phyloP scores from a whole-genome alignment of 1,284 basidiomycete genomes.

The Phellopilus nigrolimitatus region DNA sequence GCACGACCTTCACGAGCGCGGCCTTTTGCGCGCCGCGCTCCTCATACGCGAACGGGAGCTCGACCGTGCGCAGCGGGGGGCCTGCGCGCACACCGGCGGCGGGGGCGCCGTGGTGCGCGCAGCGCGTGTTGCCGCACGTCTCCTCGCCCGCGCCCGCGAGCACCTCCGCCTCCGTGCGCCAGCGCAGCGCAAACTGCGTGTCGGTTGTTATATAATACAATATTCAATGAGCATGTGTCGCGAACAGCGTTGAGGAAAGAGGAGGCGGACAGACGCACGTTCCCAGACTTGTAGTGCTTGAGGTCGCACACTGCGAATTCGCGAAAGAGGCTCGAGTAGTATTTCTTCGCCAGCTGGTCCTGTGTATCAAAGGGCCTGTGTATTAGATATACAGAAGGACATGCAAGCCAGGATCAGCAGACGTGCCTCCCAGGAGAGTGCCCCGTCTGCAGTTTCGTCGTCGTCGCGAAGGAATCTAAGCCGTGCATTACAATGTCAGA shows the following conservation, averaged over 20 bases:
- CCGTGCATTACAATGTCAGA: conserved; percentile 2
- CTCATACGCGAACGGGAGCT: conserved; percentile 83
- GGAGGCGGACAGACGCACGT: conserved; percentile 43
- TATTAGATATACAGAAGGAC: no score
- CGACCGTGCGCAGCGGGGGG: conserved; percentile 61
- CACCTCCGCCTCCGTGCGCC: conserved; percentile 89
- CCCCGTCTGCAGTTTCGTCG: conserved; percentile 29
- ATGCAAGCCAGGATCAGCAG: no score
- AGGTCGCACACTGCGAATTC: conserved; percentile 91
- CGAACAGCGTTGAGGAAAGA: background rate
- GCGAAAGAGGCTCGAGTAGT: conserved; percentile 81
- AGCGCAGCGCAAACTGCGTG: conserved; percentile 76
- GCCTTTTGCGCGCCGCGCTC: conserved; percentile 74
- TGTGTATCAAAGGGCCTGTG: no score
- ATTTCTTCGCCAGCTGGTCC: conserved; percentile 79
- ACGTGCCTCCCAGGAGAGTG: conserved; percentile 67
- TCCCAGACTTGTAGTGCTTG: conserved; percentile 92
- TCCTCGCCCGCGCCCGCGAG: conserved; percentile 77
- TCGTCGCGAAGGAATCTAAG: conserved; percentile 78
- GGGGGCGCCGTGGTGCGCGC: conserved; percentile 52
- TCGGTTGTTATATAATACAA: background rate
- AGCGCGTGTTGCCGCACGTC: conserved; percentile 85
- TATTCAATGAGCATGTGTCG: background rate
- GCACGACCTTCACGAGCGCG: conserved; percentile 83
- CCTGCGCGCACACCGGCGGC: conserved; percentile 14